A percentile compares a stretch with the other conserved stretches of the same genome.
phyloP scores from a whole-genome alignment of 345 rosid genomes.

The Corymbia maculata region DNA sequence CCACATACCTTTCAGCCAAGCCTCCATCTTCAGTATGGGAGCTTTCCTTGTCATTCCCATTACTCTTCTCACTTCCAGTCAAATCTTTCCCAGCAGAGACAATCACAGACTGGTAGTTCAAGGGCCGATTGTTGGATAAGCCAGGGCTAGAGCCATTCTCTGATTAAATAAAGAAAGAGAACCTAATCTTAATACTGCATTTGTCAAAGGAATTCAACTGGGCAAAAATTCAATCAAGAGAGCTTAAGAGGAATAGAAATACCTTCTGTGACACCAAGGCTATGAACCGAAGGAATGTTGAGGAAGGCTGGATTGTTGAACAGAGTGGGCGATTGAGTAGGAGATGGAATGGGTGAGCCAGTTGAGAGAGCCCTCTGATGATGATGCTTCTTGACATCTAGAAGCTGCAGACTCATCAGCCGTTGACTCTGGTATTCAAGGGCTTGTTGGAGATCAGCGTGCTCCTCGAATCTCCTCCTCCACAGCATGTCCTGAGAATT shows the following conservation, averaged over 20 bases:
- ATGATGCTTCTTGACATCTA: slow-evolving; percentile 67
- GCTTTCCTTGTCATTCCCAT: slow-evolving; percentile 22
- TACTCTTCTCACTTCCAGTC: slow-evolving; percentile 15
- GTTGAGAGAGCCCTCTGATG: slow-evolving; percentile 57
- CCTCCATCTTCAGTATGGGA: slow-evolving; percentile 12
- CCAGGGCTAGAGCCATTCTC: slow-evolving; percentile 28
- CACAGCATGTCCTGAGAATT: slow-evolving; percentile 55
- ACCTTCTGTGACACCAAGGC: slow-evolving; percentile 24
- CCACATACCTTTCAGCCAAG: slow-evolving; percentile 26
- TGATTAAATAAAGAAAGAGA: slow-evolving; percentile 3
- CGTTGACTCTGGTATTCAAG: slow-evolving; percentile 78
- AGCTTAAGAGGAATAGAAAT: background rate
- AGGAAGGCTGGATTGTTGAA: slow-evolving; percentile 34
- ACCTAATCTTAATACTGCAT: background rate
- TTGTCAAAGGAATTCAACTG: background rate
- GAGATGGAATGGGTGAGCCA: slow-evolving; percentile 54
- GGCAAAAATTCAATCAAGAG: background rate
- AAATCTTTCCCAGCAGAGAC: slow-evolving; percentile 13
- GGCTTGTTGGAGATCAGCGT: slow-evolving; percentile 57
- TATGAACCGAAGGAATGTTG: slow-evolving; percentile 32
- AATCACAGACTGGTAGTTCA: background rate
- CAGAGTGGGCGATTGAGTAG: slow-evolving; percentile 32
- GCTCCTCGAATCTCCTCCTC: slow-evolving; percentile 75
- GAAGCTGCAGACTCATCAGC: slow-evolving; percentile 71
- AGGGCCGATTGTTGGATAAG: background rate